Evolutionary conservation across 2,329 filamentous ascomycete genomes (phyloP), one percentile per base, ranked within the genome.

Genomic region (Fusarium tanahbumbuense): DNA sequence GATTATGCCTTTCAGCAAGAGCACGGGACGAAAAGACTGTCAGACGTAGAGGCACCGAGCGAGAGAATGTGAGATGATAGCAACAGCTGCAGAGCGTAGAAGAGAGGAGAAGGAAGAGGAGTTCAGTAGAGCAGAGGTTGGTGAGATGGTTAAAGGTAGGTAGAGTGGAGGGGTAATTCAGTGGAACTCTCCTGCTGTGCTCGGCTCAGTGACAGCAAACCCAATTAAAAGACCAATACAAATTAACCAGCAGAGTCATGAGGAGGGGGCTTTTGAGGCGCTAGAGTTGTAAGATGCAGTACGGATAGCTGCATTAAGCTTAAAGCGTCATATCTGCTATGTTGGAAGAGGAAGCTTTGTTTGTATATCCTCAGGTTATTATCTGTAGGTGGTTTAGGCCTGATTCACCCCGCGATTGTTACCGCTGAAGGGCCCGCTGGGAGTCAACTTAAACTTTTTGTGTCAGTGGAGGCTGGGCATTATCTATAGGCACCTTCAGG

Each of bases 111-210:
- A 18, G 20, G 12, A 23, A 30, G 30, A 32, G 22, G 32, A 41
- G 18, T 41, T 22, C 22, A 28, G 40, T 18, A 23, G 23, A 40
- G 18, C 40, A 58, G 52, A 63, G 34, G 44, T 57, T 64, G 37
- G 30, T 27, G 47, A 66, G 55, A 47, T 20, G 27, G 41, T 44
- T 64, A 37, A 44, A 57, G 34, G 18, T 37, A n/a, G 9, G 11
- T 23, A 18, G 34, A n/a, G 30, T 60, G 50, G 67, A 60, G 60
- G 64, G 64, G 69, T 56, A 71, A 57, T 54, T 60, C 46, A 54
- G 58, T 59, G 60, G 56, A 62, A 71, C 65, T 62, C 27, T 45
- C 48, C 47, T 55, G 32, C 23, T 52, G 34, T 41, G 22, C 37
- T 61, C 37, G 37, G 45, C 45, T 44, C 13, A 20, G 45, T 34